These are phyloP conservation scores for Andrographis paniculata DNA, from an alignment of 305 asterid species.

Conservation along the genomic window DNA sequence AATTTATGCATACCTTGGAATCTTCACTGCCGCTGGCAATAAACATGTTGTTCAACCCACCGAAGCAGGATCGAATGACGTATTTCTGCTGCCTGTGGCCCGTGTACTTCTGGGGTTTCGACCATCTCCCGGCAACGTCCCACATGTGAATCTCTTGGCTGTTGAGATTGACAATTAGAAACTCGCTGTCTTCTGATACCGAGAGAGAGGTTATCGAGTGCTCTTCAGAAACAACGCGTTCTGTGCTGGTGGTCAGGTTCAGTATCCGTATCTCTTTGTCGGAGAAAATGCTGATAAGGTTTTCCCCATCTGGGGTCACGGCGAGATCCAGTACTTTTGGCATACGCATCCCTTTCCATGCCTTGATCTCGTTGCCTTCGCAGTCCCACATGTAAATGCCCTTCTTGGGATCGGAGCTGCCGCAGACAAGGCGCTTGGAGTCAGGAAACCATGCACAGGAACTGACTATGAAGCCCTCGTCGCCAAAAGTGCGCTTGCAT, in stretches of 20 bases:
- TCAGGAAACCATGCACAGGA: conserved; percentile 99
- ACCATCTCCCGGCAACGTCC: conserved; percentile 53
- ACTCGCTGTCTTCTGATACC: conserved; percentile 60
- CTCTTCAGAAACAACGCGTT: conserved; percentile 64
- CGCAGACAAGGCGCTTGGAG: conserved; percentile 82
- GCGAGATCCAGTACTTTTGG: conserved; percentile 87
- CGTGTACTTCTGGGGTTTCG: conserved; percentile 44
- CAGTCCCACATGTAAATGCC: conserved; percentile 95
- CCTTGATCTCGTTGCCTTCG: conserved; percentile 76
- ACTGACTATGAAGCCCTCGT: conserved; percentile 53
- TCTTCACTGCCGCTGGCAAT: conserved; percentile 96
- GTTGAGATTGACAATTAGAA: conserved; percentile 76
- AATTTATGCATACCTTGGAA: conserved; percentile 50
- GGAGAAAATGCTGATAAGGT: conserved; percentile 66
- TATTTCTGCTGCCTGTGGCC: conserved; percentile 81
- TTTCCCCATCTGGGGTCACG: conserved; percentile 78
- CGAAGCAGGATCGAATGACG: conserved; percentile 92
- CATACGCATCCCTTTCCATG: conserved; percentile 92
- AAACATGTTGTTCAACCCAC: conserved; percentile 64
- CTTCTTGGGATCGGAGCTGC: conserved; percentile 79
- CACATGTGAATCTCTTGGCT: conserved; percentile 95
- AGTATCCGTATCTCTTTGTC: conserved; percentile 77
- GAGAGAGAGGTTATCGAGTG: conserved; percentile 80
- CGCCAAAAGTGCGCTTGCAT: conserved; percentile 76
- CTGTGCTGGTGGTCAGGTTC: conserved; percentile 48